Evolutionary conservation across 2,329 filamentous ascomycete genomes (phyloP).

Genomic region (Colletotrichum somersetense): DNA sequence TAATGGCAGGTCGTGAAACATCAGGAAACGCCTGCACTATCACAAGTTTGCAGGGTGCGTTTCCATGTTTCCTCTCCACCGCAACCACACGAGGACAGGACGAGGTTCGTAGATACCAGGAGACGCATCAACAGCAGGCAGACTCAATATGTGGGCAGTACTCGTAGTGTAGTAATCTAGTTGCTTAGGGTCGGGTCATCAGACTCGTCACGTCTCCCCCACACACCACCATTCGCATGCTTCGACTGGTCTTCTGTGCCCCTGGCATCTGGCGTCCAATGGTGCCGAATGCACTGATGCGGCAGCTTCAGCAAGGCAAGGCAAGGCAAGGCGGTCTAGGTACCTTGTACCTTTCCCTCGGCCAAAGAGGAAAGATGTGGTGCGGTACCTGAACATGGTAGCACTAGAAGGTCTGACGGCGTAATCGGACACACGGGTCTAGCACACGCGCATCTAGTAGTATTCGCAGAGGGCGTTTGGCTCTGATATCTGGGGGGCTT

Average conservation of each 20-base stretch:
- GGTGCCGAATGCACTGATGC: conserved; percentile 29
- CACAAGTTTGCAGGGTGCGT: conserved; percentile 21
- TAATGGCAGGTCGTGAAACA: conserved; percentile 35
- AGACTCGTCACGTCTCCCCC: conserved; percentile 16
- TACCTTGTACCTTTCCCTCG: conserved; percentile 30
- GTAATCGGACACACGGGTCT: conserved; percentile 32
- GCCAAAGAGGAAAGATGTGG: conserved; percentile 28
- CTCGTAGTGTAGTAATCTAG: background rate
- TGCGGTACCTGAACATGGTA: conserved; percentile 37
- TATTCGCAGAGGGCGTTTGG: conserved; percentile 11
- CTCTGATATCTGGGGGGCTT: conserved; percentile 26
- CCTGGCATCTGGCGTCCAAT: conserved; percentile 30
- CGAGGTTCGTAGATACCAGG: conserved; percentile 21
- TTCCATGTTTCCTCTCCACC: conserved; percentile 22
- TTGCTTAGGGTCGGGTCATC: conserved; percentile 4
- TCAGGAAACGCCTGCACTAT: conserved; percentile 27
- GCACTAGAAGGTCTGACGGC: conserved; percentile 17
- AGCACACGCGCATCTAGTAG: conserved; percentile 24
- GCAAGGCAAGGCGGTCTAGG: conserved; percentile 32
- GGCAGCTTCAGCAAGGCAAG: conserved; percentile 28
- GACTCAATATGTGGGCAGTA: background rate
- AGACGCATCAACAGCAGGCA: conserved; percentile 1
- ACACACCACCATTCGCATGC: conserved; percentile 37
- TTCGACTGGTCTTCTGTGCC: conserved; percentile 32
- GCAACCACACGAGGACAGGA: conserved; percentile 4